phyloP scores from a whole-genome alignment of 345 rosid genomes.

The Pseudoturritis turrita region DNA sequence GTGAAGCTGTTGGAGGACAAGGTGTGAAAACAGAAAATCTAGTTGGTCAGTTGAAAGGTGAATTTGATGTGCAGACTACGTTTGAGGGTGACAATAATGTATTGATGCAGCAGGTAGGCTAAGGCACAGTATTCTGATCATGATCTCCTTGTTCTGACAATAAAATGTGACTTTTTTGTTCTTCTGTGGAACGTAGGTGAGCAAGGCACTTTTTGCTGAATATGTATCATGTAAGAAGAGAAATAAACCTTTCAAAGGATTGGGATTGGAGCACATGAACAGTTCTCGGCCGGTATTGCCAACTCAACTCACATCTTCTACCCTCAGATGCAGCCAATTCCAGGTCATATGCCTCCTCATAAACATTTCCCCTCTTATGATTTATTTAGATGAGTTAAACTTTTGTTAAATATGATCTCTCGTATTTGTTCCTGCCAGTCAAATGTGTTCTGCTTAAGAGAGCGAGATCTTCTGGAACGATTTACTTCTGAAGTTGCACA shows the following conservation, averaged over 20 bases:
- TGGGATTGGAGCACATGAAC: slow-evolving; percentile 90
- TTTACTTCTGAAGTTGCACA: slow-evolving; percentile 60
- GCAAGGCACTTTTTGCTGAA: slow-evolving; percentile 89
- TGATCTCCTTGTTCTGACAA: not conserved
- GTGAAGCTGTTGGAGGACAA: slow-evolving; percentile 98
- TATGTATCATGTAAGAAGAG: slow-evolving; percentile 58
- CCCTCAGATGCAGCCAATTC: slow-evolving; percentile 65
- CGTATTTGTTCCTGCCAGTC: slow-evolving; percentile 37
- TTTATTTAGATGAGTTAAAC: not conserved
- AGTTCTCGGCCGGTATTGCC: slow-evolving; percentile 58
- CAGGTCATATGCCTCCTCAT: slow-evolving; percentile 46
- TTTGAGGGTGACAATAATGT: slow-evolving; percentile 96
- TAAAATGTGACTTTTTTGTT: not conserved
- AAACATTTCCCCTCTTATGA: not conserved
- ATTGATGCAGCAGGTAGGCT: slow-evolving; percentile 84
- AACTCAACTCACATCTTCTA: slow-evolving; percentile 56
- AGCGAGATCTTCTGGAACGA: slow-evolving; percentile 72
- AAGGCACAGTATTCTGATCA: not conserved
- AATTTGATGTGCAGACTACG: slow-evolving; percentile 86
- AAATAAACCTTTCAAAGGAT: slow-evolving; percentile 58
- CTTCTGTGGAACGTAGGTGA: slow-evolving; percentile 46
- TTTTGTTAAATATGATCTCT: not conserved
- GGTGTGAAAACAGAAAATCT: slow-evolving; percentile 88
- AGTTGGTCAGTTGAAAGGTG: slow-evolving; percentile 81
- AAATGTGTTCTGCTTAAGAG: slow-evolving; percentile 66